Evolutionary conservation across 75 land plant genomes (phyloP), one percentile per base, ranked within the genome.

Genomic region (Pinus albicaulis): DNA sequence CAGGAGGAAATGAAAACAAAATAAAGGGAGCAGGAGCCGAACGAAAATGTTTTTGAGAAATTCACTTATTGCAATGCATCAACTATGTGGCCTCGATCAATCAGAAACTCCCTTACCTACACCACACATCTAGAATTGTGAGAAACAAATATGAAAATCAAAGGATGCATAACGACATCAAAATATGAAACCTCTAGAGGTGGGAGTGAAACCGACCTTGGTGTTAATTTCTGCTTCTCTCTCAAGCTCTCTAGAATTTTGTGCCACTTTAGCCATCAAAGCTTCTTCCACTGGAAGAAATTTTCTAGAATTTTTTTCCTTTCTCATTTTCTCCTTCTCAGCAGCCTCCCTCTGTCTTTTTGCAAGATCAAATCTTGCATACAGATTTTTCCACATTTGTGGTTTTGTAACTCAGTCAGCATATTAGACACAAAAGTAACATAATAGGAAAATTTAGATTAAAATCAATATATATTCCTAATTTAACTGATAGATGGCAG

Each of bases 21-120:
- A 34, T 34, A 19, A 3, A 56, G 36, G 57, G 28, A 75, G 14
- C 73, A 13, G 55, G 11, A 23, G 16, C 52, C 44, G 12, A 74
- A 60, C 22, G 2, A 1, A 14, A 0, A 23, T 57, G 19, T 70
- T 26, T 3, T 17, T 44, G 15, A 19, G 24, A 38, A 65, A 57
- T 62, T 19, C 14, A 77, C 99, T 93, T 90, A 96, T 96, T 93
- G 96, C 74, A 96, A 76, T 16, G 72, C 57, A 76, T 96, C 99
- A 60, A 93, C 88, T 57, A 83, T 52, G 61, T 60, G 87, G 17
- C 99, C 94, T 38, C 89, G 89, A 28, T 89, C 89, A 72, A 88
- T 81, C 13, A 96, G 83, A 76, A 96, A 93, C 60, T 96, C 94
- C 77, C 76, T 86, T 62, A 95, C 78, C 98, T 95, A 87, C 80